These are phyloP conservation scores for Chrysanthemum lavandulifolium DNA, from an alignment of 129 eudicot genomes.

Conservation along the genomic window DNA sequence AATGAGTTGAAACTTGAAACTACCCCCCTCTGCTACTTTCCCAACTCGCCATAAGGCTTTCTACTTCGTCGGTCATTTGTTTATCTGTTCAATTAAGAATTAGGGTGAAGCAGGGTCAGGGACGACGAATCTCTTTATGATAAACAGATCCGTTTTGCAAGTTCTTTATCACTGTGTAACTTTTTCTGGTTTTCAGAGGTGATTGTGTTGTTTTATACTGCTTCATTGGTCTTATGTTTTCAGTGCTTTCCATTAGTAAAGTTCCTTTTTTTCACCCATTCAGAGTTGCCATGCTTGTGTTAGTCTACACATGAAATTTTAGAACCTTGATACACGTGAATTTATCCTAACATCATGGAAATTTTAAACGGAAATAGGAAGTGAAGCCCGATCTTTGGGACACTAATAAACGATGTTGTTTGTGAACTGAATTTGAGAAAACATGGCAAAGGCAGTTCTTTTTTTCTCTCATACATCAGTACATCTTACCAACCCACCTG, in stretches of 20 bases:
- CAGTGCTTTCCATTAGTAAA: background rate
- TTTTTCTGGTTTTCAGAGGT: too few species aligned
- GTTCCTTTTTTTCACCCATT: background rate
- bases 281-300: background rate
- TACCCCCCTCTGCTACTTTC: too few species aligned
- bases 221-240: background rate
- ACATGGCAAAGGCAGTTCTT: slow-evolving; percentile 10
- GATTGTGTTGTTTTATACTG: too few species aligned
- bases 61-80: too few species aligned
- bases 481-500: slow-evolving; percentile 98
- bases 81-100: too few species aligned
- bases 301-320: background rate
- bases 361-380: background rate
- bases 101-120: too few species aligned
- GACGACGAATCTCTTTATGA: too few species aligned
- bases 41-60: too few species aligned
- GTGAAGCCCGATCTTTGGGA: background rate
- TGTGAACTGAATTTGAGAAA: background rate
- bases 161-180: too few species aligned
- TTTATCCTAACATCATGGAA: slow-evolving; percentile 4
- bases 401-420: background rate
- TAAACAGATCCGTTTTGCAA: too few species aligned
- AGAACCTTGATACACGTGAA: slow-evolving; percentile 15
- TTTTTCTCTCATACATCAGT: slow-evolving; percentile 30
- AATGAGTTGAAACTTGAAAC: too few species aligned